Conservation (phyloP, 2,329 filamentous ascomycete species). For the Beauveria sp. region DNA sequence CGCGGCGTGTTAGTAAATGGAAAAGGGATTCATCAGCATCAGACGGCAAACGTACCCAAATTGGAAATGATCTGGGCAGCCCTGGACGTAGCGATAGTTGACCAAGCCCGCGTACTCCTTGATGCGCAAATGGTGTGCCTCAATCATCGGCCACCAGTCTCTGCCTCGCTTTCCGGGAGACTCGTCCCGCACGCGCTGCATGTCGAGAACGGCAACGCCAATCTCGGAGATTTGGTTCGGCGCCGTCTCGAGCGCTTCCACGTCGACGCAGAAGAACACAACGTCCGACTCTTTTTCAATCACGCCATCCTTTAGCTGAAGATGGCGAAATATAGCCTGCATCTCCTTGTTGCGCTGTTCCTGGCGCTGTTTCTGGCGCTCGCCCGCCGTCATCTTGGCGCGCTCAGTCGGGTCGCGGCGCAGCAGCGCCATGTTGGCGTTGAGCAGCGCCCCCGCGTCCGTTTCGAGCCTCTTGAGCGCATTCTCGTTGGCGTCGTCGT, state of each 20-base stretch:
- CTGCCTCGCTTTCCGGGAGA: slow-evolving; percentile 53
- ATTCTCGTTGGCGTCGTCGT: not conserved
- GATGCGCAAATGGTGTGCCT: slow-evolving; percentile 69
- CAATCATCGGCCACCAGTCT: slow-evolving; percentile 61
- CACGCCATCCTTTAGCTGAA: slow-evolving; percentile 46
- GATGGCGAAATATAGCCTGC: slow-evolving; percentile 59
- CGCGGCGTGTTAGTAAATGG: not conserved
- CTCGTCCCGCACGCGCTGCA: slow-evolving; percentile 41
- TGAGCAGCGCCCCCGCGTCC: not conserved
- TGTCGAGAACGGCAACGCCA: slow-evolving; percentile 76
- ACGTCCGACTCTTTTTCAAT: slow-evolving; percentile 14
- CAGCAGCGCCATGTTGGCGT: slow-evolving; percentile 5
- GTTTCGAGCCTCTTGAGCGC: not conserved
- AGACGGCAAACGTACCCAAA: slow-evolving; percentile 52
- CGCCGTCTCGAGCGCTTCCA: slow-evolving; percentile 70
- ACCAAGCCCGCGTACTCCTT: slow-evolving; percentile 56
- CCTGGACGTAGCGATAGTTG: slow-evolving; percentile 62
- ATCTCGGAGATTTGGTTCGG: slow-evolving; percentile 71
- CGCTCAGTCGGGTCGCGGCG: not conserved
- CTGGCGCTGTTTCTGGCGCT: slow-evolving; percentile 40
- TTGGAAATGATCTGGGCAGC: slow-evolving; percentile 65
- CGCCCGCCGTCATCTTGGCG: not conserved
- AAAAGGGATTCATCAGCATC: too few species aligned
- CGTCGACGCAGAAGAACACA: slow-evolving; percentile 71
- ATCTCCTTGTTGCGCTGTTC: slow-evolving; percentile 45